Evolutionary conservation across 331 rosid species (phyloP).

Genomic region (Arachis monticola): DNA sequence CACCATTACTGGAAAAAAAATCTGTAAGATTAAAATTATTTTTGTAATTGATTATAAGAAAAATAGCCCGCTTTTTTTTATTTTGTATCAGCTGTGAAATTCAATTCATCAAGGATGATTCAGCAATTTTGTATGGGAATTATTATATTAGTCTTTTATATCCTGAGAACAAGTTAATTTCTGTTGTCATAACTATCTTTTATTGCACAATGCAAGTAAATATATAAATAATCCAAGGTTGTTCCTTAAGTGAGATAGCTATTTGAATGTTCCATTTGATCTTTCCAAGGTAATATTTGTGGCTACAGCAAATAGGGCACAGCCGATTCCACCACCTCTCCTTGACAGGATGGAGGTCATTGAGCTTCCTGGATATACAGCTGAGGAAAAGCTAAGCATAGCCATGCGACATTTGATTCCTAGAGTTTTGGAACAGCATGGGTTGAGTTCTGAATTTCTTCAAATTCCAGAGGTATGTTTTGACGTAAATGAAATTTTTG

Average conservation of each 20-base stretch:
- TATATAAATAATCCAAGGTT: constrained; percentile 25
- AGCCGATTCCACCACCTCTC: constrained; percentile 96
- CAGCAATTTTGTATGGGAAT: not conserved
- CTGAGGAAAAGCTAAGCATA: constrained; percentile 94
- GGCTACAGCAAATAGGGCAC: constrained; percentile 93
- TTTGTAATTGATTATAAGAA: no score
- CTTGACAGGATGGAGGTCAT: constrained; percentile 99
- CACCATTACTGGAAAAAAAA: no score
- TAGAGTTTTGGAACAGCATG: constrained; percentile 95
- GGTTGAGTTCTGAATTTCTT: constrained; percentile 82
- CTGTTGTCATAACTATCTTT: not conserved
- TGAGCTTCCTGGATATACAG: constrained; percentile 97
- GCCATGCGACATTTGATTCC: constrained; percentile 93
- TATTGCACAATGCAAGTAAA: constrained; percentile 1
- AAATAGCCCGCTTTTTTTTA: no score
- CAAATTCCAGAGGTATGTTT: constrained; percentile 89
- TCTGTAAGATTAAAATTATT: no score
- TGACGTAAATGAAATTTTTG: constrained; percentile 9
- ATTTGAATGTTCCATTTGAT: constrained; percentile 97
- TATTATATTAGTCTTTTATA: no score
- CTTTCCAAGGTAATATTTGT: constrained; percentile 91
- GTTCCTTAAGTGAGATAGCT: constrained; percentile 75
- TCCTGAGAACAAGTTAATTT: not conserved
- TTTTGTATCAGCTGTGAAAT: no score
- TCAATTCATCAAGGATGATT: constrained; percentile 14